These are phyloP conservation scores for Trypanosomatidae sp. DNA, from an alignment of 208 protist genomes.

Conservation along the genomic window DNA sequence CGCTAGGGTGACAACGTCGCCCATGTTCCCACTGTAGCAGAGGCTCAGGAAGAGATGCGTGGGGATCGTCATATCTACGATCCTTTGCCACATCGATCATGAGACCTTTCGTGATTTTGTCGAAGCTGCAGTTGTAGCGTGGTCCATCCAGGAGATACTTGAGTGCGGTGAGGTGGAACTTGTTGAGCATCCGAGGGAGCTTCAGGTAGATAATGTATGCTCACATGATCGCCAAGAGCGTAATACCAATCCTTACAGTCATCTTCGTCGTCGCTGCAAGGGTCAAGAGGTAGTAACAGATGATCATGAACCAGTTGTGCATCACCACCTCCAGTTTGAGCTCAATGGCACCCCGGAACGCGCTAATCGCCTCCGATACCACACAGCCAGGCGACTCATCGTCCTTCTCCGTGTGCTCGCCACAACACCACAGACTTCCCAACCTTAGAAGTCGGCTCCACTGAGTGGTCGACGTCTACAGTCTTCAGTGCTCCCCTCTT, in stretches of 20 bases:
- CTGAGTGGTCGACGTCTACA: too few species aligned
- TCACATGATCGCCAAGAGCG: conserved; percentile 28
- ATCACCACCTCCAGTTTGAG: too few species aligned
- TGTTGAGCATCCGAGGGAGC: conserved; percentile 51
- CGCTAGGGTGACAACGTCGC: conserved; percentile 43
- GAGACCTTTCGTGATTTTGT: conserved; percentile 40
- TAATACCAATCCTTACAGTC: conserved; percentile 34
- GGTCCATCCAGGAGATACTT: conserved; percentile 56
- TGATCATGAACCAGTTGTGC: conserved; percentile 6
- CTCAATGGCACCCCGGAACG: too few species aligned
- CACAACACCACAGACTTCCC: too few species aligned
- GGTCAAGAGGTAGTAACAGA: conserved; percentile 37
- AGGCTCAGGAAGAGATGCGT: conserved; percentile 44
- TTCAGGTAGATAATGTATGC: conserved; percentile 49
- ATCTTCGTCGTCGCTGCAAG: conserved; percentile 23
- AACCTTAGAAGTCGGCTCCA: too few species aligned
- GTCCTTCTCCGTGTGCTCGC: too few species aligned
- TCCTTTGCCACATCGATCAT: conserved; percentile 43
- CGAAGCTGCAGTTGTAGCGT: conserved; percentile 62
- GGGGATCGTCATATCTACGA: conserved; percentile 49
- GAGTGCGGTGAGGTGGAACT: conserved; percentile 45
- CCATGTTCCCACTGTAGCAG: conserved; percentile 54
- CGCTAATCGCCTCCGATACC: too few species aligned
- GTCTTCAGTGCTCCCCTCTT: too few species aligned
- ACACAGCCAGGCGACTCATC: too few species aligned